A percentile compares a stretch with the other conserved stretches of the same genome.
These are phyloP conservation scores for Sedum album DNA, from an alignment of 164 flowering plant species.

Conservation along the genomic window DNA sequence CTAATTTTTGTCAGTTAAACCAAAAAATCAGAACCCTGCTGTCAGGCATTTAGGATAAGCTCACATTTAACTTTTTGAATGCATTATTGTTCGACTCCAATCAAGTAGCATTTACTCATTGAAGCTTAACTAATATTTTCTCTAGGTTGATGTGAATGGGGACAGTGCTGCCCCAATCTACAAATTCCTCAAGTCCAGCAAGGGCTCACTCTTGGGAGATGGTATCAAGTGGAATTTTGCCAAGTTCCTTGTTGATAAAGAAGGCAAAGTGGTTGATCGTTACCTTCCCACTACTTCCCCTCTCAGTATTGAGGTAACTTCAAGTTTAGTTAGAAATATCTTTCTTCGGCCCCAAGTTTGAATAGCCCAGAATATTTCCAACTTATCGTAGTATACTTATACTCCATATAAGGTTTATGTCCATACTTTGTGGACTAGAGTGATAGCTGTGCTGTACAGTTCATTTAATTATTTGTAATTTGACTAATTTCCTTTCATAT, in stretches of 20 bases:
- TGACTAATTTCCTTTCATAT: too few species aligned
- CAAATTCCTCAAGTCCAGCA: slow-evolving; percentile 1
- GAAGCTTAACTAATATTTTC: not conserved
- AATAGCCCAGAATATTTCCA: not conserved
- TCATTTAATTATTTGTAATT: too few species aligned
- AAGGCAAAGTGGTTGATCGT: slow-evolving; percentile 1
- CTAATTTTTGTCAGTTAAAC: too few species aligned
- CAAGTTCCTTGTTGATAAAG: not conserved
- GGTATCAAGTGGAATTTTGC: not conserved
- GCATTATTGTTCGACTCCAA: too few species aligned
- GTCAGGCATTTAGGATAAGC: too few species aligned
- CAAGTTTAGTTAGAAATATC: not conserved
- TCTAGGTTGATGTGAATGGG: slow-evolving; percentile 11
- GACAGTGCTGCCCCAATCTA: not conserved
- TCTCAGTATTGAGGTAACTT: not conserved
- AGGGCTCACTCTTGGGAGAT: not conserved
- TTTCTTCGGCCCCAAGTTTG: not conserved
- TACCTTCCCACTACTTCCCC: not conserved
- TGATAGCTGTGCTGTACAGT: not conserved
- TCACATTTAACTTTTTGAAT: too few species aligned
- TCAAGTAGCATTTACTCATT: too few species aligned
- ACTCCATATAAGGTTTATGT: too few species aligned
- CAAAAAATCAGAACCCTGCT: too few species aligned
- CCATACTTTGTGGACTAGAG: not conserved
- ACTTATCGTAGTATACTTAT: not conserved